Conservation (phyloP, 192 early-diverging fungal species). For the Haplosporangium gracile region DNA sequence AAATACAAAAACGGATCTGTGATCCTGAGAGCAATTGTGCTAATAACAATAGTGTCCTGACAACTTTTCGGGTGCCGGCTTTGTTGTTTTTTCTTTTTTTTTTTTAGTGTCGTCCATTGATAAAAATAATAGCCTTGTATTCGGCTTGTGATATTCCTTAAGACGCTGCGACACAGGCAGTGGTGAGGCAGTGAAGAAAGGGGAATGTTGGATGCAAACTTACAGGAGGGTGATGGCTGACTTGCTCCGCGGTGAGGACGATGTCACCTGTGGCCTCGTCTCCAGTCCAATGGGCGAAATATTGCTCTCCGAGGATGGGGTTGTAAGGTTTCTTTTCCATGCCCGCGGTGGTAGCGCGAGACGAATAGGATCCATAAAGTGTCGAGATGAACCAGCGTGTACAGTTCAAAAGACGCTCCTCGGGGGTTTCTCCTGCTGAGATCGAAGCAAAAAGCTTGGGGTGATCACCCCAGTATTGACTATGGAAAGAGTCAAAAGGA, state of each 20-base stretch:
- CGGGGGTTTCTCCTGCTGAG: slow-evolving; percentile 64
- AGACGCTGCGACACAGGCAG: not conserved
- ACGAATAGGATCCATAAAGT: slow-evolving; percentile 81
- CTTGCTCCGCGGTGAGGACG: slow-evolving; percentile 59
- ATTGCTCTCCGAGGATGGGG: slow-evolving; percentile 65
- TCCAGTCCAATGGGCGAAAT: slow-evolving; percentile 59
- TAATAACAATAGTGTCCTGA: not conserved
- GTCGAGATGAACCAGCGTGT: slow-evolving; percentile 87
- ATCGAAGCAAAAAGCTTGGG: slow-evolving; percentile 75
- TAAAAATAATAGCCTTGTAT: not conserved
- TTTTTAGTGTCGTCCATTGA: not conserved
- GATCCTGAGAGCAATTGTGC: not conserved
- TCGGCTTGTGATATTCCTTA: not conserved
- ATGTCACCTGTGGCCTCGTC: slow-evolving; percentile 40
- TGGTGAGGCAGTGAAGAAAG: slow-evolving; percentile 23
- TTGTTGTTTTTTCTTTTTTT: not conserved
- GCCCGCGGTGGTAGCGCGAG: slow-evolving; percentile 73
- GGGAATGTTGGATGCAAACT: slow-evolving; percentile 20
- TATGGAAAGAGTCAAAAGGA: slow-evolving; percentile 22
- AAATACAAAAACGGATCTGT: not conserved
- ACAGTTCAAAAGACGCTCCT: slow-evolving; percentile 77
- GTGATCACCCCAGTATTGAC: slow-evolving; percentile 71
- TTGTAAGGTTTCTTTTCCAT: slow-evolving; percentile 87
- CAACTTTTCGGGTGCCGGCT: not conserved
- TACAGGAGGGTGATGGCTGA: slow-evolving; percentile 67